Base-by-base conservation (phyloP, 352 stramenopile genomes). In the Blastocystis sp. region DNA sequence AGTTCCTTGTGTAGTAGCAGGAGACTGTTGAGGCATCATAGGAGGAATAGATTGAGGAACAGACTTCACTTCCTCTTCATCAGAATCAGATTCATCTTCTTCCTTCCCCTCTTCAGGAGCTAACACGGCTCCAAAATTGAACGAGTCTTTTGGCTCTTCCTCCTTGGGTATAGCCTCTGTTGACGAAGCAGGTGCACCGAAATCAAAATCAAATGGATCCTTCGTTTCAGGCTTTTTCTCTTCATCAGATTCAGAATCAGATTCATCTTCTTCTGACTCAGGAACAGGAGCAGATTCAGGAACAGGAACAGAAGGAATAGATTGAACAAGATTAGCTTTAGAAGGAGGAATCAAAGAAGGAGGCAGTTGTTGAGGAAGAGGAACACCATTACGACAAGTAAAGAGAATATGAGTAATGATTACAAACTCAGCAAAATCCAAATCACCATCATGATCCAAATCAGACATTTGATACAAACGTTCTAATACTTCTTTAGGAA, bases 191-290 rank as follows among this genome's bases (percentile, higher is more conserved):
- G 63, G 29, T 46, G 63, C 27, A 27, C 63, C 63, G 0, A 74
- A 74, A 74, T 49, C 63, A 43, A 74, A 74, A 74, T 74, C 63
- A 39, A 74, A 74, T 74, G 61, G 52, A 74, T 74, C 61, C 9
- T 12, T 43, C 52, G 24, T 37, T 19, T 42, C 12, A 74, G 24
- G 32, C 37, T 74, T 39, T 74, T 74, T 39, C 37, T 58, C 69
- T 42, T 80, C 69, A 43, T 78, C 66, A 24, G 27, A 24, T 32
- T 29, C 24, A 29, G 9, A 6, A n/a, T 71, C 59, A 6, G 27
- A 14, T 71, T 71, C 59, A 29, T 35, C 21, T 29, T 71, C 59
- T 19, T 71, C 59, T 49, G 24, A 29, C 21, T 42, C 59, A 71
- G 59, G 59, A 5, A 9, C 1, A 71, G 59, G 21, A 12, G 12